Evolutionary conservation across 2,329 filamentous ascomycete genomes (phyloP).

Genomic region (Thermoascus crustaceus): DNA sequence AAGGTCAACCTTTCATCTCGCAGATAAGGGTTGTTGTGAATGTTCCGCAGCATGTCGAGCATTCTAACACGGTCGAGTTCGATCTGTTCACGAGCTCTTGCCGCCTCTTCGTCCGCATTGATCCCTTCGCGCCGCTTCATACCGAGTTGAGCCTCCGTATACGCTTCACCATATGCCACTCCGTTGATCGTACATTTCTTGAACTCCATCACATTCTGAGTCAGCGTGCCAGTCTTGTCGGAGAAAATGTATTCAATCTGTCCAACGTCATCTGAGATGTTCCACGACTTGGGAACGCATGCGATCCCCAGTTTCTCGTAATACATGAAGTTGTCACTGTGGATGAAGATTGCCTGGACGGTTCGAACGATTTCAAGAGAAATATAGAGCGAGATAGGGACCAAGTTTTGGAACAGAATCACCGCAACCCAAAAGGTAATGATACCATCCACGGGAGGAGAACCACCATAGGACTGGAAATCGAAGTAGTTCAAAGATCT

Average conservation of each 20-base stretch:
- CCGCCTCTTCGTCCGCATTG: slow-evolving; percentile 72
- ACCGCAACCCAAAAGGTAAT: slow-evolving; percentile 95
- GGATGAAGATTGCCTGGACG: slow-evolving; percentile 92
- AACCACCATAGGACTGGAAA: slow-evolving; percentile 70
- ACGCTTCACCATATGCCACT: slow-evolving; percentile 92
- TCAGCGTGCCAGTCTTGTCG: slow-evolving; percentile 84
- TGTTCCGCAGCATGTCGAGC: slow-evolving; percentile 59
- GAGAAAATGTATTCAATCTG: slow-evolving; percentile 99
- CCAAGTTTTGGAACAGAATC: slow-evolving; percentile 96
- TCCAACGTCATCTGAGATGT: slow-evolving; percentile 94
- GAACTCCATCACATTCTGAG: slow-evolving; percentile 97
- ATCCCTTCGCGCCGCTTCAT: slow-evolving; percentile 90
- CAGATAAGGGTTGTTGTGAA: slow-evolving; percentile 85
- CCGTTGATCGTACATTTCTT: slow-evolving; percentile 97
- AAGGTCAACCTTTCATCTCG: slow-evolving; percentile 88
- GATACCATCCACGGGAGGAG: slow-evolving; percentile 71
- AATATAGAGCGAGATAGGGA: slow-evolving; percentile 96
- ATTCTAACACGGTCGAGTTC: slow-evolving; percentile 66
- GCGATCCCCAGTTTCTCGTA: slow-evolving; percentile 90
- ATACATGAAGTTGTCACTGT: slow-evolving; percentile 94
- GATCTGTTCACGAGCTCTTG: slow-evolving; percentile 66
- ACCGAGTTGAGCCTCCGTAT: slow-evolving; percentile 91
- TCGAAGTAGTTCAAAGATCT: slow-evolving; percentile 78
- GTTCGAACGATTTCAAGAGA: slow-evolving; percentile 92
- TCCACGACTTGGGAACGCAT: slow-evolving; percentile 97